These are phyloP conservation scores for Exophiala xenobiotica DNA, from an alignment of 2,329 filamentous ascomycete species.

Conservation along the genomic window DNA sequence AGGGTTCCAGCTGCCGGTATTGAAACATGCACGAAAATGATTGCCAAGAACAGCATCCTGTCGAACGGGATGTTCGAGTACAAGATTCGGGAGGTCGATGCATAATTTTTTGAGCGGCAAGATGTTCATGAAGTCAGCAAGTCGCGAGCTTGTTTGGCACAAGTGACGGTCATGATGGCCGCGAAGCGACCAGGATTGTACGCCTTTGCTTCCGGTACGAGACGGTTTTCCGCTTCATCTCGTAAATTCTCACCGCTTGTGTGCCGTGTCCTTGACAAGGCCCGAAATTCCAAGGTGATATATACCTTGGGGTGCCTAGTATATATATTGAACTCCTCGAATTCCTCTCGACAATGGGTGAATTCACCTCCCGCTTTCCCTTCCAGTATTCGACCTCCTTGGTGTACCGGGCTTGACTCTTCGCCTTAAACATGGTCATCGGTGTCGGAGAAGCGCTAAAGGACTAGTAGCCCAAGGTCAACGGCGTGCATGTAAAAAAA, in stretches of 20 bases:
- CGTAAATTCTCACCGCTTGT: too few species aligned
- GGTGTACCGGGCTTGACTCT: too few species aligned
- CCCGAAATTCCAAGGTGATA: background rate
- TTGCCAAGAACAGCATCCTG: conserved; percentile 48
- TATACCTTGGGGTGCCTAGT: too few species aligned
- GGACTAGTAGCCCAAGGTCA: background rate
- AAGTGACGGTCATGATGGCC: too few species aligned
- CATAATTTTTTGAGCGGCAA: conserved; percentile 2
- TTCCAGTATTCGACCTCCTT: background rate
- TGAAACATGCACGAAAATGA: conserved; percentile 54
- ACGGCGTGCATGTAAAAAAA: too few species aligned
- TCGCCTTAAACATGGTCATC: too few species aligned
- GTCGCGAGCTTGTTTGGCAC: too few species aligned
- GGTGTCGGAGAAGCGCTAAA: background rate
- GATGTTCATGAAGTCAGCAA: too few species aligned
- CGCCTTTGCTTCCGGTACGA: too few species aligned
- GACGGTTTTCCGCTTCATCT: too few species aligned
- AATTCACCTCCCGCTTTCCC: background rate
- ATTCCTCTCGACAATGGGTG: background rate
- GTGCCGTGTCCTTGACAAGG: too few species aligned
- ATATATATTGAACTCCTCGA: background rate
- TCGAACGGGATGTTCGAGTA: conserved; percentile 59
- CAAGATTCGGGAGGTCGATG: conserved; percentile 30
- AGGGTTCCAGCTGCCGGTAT: conserved; percentile 60
- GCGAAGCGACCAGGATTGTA: too few species aligned